Conservation (phyloP, 83 land plant genomes). For the Picea abies region DNA sequence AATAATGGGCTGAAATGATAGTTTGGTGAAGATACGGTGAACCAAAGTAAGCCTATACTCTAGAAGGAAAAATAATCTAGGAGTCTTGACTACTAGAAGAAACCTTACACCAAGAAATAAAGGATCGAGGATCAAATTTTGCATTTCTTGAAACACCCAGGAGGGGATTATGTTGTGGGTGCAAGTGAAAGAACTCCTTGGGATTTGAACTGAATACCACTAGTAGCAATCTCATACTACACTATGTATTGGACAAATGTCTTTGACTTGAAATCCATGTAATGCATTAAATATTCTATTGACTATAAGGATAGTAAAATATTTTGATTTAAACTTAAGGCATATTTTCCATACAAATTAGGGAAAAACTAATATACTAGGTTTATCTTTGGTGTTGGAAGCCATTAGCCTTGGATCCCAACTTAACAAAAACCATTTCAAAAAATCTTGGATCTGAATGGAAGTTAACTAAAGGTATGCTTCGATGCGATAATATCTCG, state of each 20-base stretch:
- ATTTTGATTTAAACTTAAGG: too few species aligned
- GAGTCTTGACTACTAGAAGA: not conserved
- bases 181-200: not conserved
- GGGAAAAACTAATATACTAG: constrained; percentile 33
- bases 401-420: constrained; percentile 55
- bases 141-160: not conserved
- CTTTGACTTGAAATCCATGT: not conserved
- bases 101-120: not conserved
- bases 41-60: too few species aligned
- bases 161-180: not conserved
- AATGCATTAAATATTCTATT: not conserved
- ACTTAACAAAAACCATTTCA: too few species aligned
- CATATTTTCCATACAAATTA: not conserved
- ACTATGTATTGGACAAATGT: not conserved
- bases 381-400: constrained; percentile 67
- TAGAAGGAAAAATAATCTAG: not conserved
- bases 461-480: too few species aligned
- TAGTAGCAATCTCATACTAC: too few species aligned
- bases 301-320: not conserved
- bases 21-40: too few species aligned
- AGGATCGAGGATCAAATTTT: not conserved
- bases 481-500: too few species aligned
- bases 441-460: too few species aligned
- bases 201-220: too few species aligned
- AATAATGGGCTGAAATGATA: too few species aligned